phyloP scores from a whole-genome alignment of 768 basidiomycete genomes.

The Collybiopsis confluens region DNA sequence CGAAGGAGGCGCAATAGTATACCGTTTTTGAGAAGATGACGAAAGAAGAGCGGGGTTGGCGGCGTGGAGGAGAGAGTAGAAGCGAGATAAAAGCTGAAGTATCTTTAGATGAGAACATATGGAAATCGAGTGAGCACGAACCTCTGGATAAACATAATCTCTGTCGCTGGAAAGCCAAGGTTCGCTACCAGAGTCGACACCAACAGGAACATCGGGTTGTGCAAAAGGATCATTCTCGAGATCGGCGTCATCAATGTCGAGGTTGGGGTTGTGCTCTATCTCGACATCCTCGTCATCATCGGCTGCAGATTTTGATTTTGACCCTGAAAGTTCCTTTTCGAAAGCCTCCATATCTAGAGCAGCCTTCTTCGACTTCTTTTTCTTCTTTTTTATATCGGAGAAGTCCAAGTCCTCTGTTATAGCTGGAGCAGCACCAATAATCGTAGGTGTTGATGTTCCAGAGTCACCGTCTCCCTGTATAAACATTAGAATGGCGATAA shows the following conservation, averaged over 20 bases:
- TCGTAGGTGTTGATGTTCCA: conserved; percentile 57
- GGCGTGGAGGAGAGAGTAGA: conserved; percentile 86
- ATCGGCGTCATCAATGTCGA: conserved; percentile 74
- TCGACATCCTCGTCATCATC: conserved; percentile 58
- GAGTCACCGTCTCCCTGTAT: conserved; percentile 55
- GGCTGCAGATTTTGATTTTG: conserved; percentile 52
- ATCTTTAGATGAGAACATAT: neutral
- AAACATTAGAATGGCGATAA: conserved; percentile 1
- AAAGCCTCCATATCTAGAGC: conserved; percentile 90
- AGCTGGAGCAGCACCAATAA: conserved; percentile 34
- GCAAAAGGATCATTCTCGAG: conserved; percentile 89
- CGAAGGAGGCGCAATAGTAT: conserved; percentile 95
- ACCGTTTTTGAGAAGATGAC: conserved; percentile 82
- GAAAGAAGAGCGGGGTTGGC: conserved; percentile 89
- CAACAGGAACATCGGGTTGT: conserved; percentile 49
- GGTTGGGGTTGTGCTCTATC: conserved; percentile 54
- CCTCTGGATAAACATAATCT: conserved; percentile 96
- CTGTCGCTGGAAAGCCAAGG: conserved; percentile 91
- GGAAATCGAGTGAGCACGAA: conserved; percentile 24
- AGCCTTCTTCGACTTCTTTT: conserved; percentile 86
- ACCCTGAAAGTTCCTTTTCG: conserved; percentile 82
- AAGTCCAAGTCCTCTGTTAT: conserved; percentile 84
- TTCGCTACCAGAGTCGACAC: conserved; percentile 72
- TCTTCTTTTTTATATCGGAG: conserved; percentile 96
- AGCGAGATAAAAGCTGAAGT: conserved; percentile 83